These are phyloP conservation scores for Rutstroemia sp. DNA, from an alignment of 2,329 filamentous ascomycete species.

Conservation along the genomic window DNA sequence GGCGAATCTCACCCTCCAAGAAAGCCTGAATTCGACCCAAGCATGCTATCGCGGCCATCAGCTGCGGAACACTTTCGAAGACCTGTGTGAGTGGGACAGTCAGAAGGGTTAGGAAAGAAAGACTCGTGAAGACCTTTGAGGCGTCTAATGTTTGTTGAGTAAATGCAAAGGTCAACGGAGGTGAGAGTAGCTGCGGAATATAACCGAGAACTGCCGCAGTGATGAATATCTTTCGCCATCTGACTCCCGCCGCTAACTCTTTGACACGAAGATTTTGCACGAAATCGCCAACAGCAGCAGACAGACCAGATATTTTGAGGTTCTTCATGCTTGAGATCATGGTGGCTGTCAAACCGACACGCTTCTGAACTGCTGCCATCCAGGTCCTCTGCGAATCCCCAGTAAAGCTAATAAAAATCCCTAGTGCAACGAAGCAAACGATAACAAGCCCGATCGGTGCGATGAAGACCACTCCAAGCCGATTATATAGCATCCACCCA, in stretches of 20 bases:
- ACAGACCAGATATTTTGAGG: constrained; percentile 34
- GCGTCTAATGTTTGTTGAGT: constrained; percentile 12
- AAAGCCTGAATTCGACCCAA: constrained; percentile 9
- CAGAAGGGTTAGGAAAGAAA: constrained; percentile 18
- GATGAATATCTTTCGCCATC: constrained; percentile 19
- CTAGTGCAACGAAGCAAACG: constrained; percentile 26
- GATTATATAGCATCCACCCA: constrained; percentile 27
- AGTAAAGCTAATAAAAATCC: constrained; percentile 12
- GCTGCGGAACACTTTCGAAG: constrained; percentile 16
- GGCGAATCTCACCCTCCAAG: constrained; percentile 14
- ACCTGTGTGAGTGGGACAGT: constrained; percentile 16
- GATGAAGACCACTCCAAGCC: constrained; percentile 22
- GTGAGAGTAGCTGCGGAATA: constrained; percentile 12
- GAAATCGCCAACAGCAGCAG: constrained; percentile 24
- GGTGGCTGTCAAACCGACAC: constrained; percentile 13
- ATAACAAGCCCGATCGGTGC: constrained; percentile 38
- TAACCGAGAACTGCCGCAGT: constrained; percentile 13
- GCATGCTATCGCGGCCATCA: constrained; percentile 12
- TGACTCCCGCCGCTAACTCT: constrained; percentile 28
- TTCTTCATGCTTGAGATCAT: constrained; percentile 35
- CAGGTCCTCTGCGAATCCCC: constrained; percentile 16
- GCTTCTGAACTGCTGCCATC: constrained; percentile 11
- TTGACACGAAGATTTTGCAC: constrained; percentile 31
- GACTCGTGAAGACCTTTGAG: constrained; percentile 14
- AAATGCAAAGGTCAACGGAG: constrained; percentile 16